A percentile compares a stretch with the other conserved stretches of the same genome.
Evolutionary conservation across 768 basidiomycete genomes (phyloP).

Genomic region (Pleurotus tuber-regium): DNA sequence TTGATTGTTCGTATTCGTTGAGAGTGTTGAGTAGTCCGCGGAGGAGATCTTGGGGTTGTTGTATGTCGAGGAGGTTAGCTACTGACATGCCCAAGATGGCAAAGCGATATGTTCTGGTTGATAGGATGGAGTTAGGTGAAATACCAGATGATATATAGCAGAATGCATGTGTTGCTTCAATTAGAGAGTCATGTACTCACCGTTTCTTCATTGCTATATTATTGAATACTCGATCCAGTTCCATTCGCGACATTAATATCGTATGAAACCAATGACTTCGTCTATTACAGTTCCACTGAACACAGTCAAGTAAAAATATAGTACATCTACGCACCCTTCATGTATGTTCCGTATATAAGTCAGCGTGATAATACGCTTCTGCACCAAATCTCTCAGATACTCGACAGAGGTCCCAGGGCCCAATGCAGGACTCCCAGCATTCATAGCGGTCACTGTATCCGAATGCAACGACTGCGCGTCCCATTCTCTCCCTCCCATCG

Average conservation of each 20-base stretch:
- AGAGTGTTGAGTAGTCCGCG: conserved; percentile 70
- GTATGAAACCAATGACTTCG: conserved; percentile 89
- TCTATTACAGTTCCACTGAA: conserved; percentile 32
- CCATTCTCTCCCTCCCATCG: conserved; percentile 54
- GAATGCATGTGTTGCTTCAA: too few relatives aligned
- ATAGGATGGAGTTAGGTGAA: too few relatives aligned
- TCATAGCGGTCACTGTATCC: conserved; percentile 33
- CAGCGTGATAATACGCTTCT: conserved; percentile 82
- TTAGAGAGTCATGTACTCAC: conserved; percentile 31
- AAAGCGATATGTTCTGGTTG: conserved; percentile 71
- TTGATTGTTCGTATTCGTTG: conserved; percentile 75
- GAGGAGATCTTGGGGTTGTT: conserved; percentile 77
- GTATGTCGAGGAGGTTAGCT: conserved; percentile 76
- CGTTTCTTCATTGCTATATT: conserved; percentile 77
- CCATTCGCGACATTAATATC: conserved; percentile 69
- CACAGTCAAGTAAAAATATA: too few relatives aligned
- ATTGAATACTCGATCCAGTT: conserved; percentile 73
- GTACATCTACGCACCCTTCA: conserved; percentile 69
- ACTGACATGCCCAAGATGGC: conserved; percentile 86
- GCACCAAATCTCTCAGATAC: conserved; percentile 73
- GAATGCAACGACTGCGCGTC: conserved; percentile 68
- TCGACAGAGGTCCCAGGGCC: conserved; percentile 66
- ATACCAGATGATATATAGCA: too few relatives aligned
- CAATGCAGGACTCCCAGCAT: conserved; percentile 42
- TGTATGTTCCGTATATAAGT: conserved; percentile 85